phyloP scores from a whole-genome alignment of 768 basidiomycete species.

The Leccinum fibrillosum region DNA sequence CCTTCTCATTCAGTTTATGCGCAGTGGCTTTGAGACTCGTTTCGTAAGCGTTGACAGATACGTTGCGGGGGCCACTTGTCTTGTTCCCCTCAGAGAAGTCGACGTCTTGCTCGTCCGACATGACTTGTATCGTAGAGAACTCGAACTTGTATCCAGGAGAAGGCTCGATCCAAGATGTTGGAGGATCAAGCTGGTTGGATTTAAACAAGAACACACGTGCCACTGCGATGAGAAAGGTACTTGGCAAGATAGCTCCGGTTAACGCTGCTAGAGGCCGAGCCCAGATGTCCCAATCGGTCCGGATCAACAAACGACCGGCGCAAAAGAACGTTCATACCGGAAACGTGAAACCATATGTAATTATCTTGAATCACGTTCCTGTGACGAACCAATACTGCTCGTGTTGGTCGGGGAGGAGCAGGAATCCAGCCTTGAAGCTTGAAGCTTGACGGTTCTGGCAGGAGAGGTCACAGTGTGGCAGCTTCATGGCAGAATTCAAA shows the following conservation, averaged over 20 bases:
- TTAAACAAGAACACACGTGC: constrained; percentile 30
- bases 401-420: background rate
- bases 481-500: constrained; percentile 10
- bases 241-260: background rate
- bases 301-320: background rate
- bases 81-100: constrained; percentile 7
- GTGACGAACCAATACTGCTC: background rate
- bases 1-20: constrained; percentile 32
- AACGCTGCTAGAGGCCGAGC: background rate
- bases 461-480: background rate
- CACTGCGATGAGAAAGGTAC: background rate
- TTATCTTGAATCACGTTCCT: background rate
- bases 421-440: too few species aligned
- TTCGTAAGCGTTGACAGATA: constrained; percentile 25
- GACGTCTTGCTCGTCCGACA: constrained; percentile 22
- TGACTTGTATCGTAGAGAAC: constrained; percentile 7
- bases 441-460: background rate
- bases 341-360: background rate
- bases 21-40: constrained; percentile 20
- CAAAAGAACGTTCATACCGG: constrained; percentile 4
- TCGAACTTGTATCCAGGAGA: background rate
- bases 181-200: background rate
- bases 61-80: constrained; percentile 10
- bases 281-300: background rate
- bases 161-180: background rate